phyloP scores from a whole-genome alignment of 331 rosid genomes.

The Dryas integrifolia region DNA sequence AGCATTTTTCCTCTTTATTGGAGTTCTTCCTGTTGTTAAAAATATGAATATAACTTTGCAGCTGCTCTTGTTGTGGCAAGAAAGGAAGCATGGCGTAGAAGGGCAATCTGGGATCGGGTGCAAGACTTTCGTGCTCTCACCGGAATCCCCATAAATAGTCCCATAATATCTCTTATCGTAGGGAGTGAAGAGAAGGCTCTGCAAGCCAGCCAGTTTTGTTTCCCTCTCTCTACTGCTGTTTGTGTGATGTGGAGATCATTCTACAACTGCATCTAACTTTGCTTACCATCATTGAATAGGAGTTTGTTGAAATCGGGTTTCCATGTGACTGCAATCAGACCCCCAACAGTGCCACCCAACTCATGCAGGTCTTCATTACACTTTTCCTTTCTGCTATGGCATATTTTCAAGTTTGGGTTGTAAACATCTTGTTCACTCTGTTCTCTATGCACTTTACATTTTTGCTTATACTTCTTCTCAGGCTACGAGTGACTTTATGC shows the following conservation, averaged over 20 bases:
- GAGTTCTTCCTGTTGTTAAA: background rate
- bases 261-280: constrained; percentile 1
- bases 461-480: constrained; percentile 23
- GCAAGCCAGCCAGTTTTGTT: constrained; percentile 66
- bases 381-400: background rate
- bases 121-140: constrained; percentile 72
- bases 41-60: constrained; percentile 33
- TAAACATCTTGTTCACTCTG: background rate
- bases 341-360: constrained; percentile 95
- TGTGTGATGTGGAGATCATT: constrained; percentile 4
- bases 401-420: background rate
- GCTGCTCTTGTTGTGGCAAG: constrained; percentile 81
- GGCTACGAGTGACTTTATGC: constrained; percentile 76
- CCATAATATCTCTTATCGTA: constrained; percentile 76
- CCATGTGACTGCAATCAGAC: constrained; percentile 92
- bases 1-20: background rate
- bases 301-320: constrained; percentile 82
- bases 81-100: constrained; percentile 81
- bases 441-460: background rate
- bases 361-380: constrained; percentile 71
- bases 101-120: constrained; percentile 71
- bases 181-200: constrained; percentile 87
- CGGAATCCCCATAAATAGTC: constrained; percentile 82
- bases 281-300: constrained; percentile 44
- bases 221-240: constrained; percentile 16